Conservation (phyloP, 2,329 filamentous ascomycete species). For the Fusarium nygamai region DNA sequence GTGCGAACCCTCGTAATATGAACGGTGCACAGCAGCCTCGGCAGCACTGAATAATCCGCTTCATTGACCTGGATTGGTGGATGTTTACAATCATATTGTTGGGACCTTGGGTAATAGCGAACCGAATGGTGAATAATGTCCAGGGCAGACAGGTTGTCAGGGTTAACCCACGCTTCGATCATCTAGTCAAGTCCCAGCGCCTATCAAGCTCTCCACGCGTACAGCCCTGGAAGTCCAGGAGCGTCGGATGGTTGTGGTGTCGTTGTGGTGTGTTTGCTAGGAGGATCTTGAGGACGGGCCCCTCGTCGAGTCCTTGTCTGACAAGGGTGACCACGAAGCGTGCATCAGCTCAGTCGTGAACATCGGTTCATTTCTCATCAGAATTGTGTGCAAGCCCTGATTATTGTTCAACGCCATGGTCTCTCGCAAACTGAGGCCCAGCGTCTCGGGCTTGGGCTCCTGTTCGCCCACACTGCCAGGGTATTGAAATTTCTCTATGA, state of each 20-base stretch:
- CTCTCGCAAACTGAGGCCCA: slow-evolving; percentile 16
- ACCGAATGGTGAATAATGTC: slow-evolving; percentile 20
- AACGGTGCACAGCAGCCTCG: slow-evolving; percentile 9
- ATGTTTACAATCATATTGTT: slow-evolving; percentile 26
- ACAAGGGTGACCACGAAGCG: slow-evolving; percentile 24
- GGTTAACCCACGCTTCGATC: slow-evolving; percentile 29
- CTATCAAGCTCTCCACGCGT: slow-evolving; percentile 17
- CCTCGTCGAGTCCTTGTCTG: slow-evolving; percentile 28
- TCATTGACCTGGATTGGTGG: slow-evolving; percentile 32
- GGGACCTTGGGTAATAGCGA: slow-evolving; percentile 25
- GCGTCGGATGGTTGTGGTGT: slow-evolving; percentile 43
- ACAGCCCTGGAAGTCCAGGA: slow-evolving; percentile 19
- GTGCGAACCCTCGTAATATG: not conserved
- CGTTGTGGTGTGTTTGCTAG: slow-evolving; percentile 41
- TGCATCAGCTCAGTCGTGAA: slow-evolving; percentile 27
- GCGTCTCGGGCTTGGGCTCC: slow-evolving; percentile 10
- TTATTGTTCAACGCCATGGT: slow-evolving; percentile 7
- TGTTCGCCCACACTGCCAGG: slow-evolving; percentile 13
- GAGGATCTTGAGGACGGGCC: slow-evolving; percentile 18
- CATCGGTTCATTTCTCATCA: slow-evolving; percentile 25
- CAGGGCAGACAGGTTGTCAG: slow-evolving; percentile 32
- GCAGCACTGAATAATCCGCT: not conserved
- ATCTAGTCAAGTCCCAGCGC: slow-evolving; percentile 10
- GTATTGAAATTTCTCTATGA: slow-evolving; percentile 19
- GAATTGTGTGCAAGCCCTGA: slow-evolving; percentile 15